These are phyloP conservation scores for Solanum paucissectum DNA, from an alignment of 257 asterid genomes.

Conservation along the genomic window DNA sequence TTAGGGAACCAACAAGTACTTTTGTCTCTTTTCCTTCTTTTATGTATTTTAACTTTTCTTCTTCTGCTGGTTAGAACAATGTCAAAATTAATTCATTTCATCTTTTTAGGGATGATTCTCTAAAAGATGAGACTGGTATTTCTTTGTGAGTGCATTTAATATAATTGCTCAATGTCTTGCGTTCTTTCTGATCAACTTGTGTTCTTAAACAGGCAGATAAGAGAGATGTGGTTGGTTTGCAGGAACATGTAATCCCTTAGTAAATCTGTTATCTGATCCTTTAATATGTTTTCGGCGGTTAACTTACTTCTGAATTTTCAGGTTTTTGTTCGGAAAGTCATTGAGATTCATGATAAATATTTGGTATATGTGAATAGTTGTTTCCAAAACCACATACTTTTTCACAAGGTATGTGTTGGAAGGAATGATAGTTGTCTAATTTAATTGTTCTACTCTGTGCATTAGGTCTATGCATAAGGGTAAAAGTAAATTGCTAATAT, in stretches of 20 bases:
- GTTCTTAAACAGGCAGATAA: constrained; percentile 69
- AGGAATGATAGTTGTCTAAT: background rate
- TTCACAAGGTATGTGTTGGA: constrained; percentile 73
- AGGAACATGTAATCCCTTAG: constrained; percentile 64
- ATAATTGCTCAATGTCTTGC: background rate
- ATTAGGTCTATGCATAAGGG: background rate
- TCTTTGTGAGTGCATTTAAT: background rate
- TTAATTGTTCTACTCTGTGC: background rate
- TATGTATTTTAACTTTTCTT: background rate
- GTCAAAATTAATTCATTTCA: background rate
- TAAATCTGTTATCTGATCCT: background rate
- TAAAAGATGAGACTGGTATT: background rate
- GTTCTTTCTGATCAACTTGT: constrained; percentile 2
- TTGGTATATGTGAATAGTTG: constrained; percentile 83
- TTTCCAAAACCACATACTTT: constrained; percentile 80
- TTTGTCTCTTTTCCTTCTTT: background rate
- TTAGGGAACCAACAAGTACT: background rate
- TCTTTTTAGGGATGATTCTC: background rate
- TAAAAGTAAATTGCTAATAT: background rate
- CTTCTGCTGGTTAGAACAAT: background rate
- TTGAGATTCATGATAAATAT: constrained; percentile 92
- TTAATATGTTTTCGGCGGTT: constrained; percentile 1
- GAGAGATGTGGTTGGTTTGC: constrained; percentile 79
- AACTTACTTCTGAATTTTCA: constrained; percentile 20
- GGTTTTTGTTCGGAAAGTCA: constrained; percentile 86